These are phyloP conservation scores for Botrytis deweyae DNA, from an alignment of 2,329 filamentous ascomycete species.

Conservation along the genomic window DNA sequence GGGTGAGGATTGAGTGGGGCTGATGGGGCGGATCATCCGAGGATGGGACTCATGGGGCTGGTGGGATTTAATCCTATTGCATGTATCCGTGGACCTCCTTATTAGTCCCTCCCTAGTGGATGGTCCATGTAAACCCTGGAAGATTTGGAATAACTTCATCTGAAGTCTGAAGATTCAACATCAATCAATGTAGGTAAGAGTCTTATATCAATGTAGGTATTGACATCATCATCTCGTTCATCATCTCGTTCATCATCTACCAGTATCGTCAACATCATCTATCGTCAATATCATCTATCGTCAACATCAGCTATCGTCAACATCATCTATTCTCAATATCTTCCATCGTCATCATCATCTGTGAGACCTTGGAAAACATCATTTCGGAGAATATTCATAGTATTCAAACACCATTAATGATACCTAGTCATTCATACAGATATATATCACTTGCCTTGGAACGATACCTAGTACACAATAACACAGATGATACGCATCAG, in stretches of 20 bases:
- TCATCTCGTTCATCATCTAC: too few relatives aligned
- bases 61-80: neutral
- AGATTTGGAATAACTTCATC: neutral
- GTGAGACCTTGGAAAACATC: neutral
- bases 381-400: neutral
- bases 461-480: neutral
- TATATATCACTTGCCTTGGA: neutral
- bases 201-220: too few relatives aligned
- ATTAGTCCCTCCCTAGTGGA: too few relatives aligned
- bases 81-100: too few relatives aligned
- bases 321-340: too few relatives aligned
- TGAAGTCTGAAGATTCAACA: too few relatives aligned
- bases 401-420: neutral
- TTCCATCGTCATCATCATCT: neutral
- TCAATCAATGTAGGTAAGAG: too few relatives aligned
- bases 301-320: too few relatives aligned
- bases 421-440: neutral
- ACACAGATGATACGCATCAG: neutral
- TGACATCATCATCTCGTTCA: too few relatives aligned
- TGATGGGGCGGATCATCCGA: too few relatives aligned
- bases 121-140: neutral
- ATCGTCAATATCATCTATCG: too few relatives aligned
- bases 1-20: neutral
- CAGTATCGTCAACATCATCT: too few relatives aligned
- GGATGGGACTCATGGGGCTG: neutral